Evolutionary conservation across 805 yeast genomes (phyloP), one percentile per base, ranked within the genome.

Genomic region (Teunomyces stri): DNA sequence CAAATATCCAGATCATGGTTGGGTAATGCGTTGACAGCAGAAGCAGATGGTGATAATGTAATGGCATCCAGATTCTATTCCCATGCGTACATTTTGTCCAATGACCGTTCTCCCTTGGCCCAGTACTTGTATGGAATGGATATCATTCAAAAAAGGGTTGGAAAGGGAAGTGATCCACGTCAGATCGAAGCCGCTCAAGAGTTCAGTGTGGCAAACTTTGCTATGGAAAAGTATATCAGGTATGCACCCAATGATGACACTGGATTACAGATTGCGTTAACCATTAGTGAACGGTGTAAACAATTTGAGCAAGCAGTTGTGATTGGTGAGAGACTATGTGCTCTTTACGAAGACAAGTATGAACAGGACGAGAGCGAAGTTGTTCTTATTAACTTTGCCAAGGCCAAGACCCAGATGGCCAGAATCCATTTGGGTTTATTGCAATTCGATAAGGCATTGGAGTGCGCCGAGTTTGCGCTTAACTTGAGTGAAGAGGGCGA

Each of bases 11-110:
- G 72, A 5, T 80, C 97, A 0, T 94, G 98, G 98, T 62, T 87
- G 28, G 97, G 96, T 1, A 82, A 84, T 57, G 97, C 97, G 0
- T 60, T 92, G 30, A 63, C 82, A 1, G 72, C 80, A 0, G 77
- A 79, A 46, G 78, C 74, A 0, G 54, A 60, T 10, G 88, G 86
- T 2, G 76, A 84, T 42, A 35, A 36, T 0, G 64, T 61, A 1
- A 72, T 69, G n/a, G 83, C 96, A 0, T 60, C 75, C 4, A 71
- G 76, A 11, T 62, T 87, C 43, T 84, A 84, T 57, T 84, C 87
- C 1, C 97, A 94, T 65, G 87, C 96, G 0, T 87, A 78, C 55
- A 76, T 82, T 10, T 68, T 92, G 42, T 82, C 97, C 1, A 84
- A 84, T 58, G 96, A 96, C 1, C 72, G 76, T 37, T 80, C 84